These are phyloP conservation scores for Gossypium stocksii DNA, from an alignment of 345 rosid genomes.

Conservation along the genomic window DNA sequence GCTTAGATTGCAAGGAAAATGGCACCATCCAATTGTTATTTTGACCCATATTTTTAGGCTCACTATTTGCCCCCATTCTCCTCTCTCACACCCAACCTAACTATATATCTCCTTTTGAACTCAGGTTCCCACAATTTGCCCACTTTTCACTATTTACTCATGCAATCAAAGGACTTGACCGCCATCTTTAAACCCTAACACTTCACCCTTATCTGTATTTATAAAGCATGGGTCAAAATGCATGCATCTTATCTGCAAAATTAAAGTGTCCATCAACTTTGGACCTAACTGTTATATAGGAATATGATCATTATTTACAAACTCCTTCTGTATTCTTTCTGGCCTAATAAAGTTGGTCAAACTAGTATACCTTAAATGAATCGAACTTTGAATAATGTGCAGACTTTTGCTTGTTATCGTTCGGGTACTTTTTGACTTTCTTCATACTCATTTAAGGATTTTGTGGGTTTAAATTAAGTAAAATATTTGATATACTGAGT, in stretches of 20 bases:
- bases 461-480: not conserved
- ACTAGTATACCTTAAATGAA: not conserved
- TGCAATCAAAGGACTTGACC: slow-evolving; percentile 15
- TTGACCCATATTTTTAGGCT: slow-evolving; percentile 81
- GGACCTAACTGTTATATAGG: not conserved
- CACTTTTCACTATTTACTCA: slow-evolving; percentile 12
- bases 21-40: slow-evolving; percentile 48
- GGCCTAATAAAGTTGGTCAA: not conserved
- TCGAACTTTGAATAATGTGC: not conserved
- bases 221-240: slow-evolving; percentile 13
- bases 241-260: slow-evolving; percentile 1
- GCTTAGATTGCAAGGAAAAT: slow-evolving; percentile 56
- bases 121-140: slow-evolving; percentile 23
- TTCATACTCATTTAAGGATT: not conserved
- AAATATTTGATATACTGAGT: too few relatives aligned
- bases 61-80: slow-evolving; percentile 46
- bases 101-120: slow-evolving; percentile 20
- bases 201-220: not conserved
- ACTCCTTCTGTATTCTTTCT: not conserved
- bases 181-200: not conserved
- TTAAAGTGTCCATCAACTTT: not conserved
- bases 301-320: not conserved
- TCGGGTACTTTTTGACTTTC: not conserved
- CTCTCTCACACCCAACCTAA: slow-evolving; percentile 41
- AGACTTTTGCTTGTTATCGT: not conserved